Base-by-base conservation (phyloP, 2,329 filamentous ascomycete species). In the Boeremia lycopersici region DNA sequence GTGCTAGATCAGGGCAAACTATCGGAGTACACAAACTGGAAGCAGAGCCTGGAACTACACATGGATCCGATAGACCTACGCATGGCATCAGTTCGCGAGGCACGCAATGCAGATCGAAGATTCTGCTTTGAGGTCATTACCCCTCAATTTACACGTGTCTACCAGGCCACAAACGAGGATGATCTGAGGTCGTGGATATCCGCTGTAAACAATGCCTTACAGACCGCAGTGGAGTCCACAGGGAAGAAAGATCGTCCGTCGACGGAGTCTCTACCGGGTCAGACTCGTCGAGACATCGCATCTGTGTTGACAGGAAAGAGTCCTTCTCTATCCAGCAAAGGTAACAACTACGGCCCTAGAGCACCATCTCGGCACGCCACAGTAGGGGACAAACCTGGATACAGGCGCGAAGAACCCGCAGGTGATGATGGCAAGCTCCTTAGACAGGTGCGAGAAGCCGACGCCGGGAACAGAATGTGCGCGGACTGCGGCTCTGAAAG, bases 41-140 rank as follows among this genome's bases (percentile, higher is more conserved):
- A 99, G 77, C 91, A 99, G 73, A 93, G 87, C 73, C 84, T 99
- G 23, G 95, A 99, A 75, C 81, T 98, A 25, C 96, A 99, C 73
- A 98, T 96, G 86, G 95, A 98, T 2, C 95, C 95, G 0, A 98
- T 99, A 62, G 96, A 99, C 74, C 81, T 99, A 40, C 89, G 95
- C 31, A 95, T 98, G 86, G 95, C 95, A 9, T 98, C 95, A 13
- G 96, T 99, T 13, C 87, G 95, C 53, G 95, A 99, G 78, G 93
- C 96, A 35, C 88, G 95, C 23, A 96, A 96, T 73, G 91, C 93
- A 1, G 96, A 99, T 68, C 86, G 95, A 25, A 86, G 95, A 5
- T 99, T 99, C 75, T 98, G 93, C 76, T 99, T 99, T 66, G 95
- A 99, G 76, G 91, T 99, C 46, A 98, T 99, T 56, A 99, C 95